Evolutionary conservation across 2,329 filamentous ascomycete species (phyloP).

Genomic region (Aspergillus alliaceus): DNA sequence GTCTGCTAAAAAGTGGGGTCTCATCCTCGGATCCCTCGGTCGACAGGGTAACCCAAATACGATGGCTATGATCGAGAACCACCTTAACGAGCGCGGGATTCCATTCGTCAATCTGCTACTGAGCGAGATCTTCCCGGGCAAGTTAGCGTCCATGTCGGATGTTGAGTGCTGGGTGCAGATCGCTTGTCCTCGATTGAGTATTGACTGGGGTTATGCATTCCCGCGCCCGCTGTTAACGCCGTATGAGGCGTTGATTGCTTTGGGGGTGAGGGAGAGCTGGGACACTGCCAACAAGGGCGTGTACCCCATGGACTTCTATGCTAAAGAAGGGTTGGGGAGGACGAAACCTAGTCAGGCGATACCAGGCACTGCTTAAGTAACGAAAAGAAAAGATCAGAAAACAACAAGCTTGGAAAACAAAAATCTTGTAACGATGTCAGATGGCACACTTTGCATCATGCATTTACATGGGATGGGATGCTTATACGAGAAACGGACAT

Average conservation of each 20-base stretch:
- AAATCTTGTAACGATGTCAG: not conserved
- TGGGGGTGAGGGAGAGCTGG: conserved; percentile 78
- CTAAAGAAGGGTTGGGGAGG: conserved; percentile 82
- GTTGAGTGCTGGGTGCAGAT: conserved; percentile 99
- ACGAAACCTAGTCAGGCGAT: conserved; percentile 44
- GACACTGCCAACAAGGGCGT: conserved; percentile 59
- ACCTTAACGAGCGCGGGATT: conserved; percentile 69
- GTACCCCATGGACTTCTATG: conserved; percentile 99
- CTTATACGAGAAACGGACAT: not conserved
- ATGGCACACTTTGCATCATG: not conserved
- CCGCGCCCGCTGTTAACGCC: conserved; percentile 83
- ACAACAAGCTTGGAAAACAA: too few relatives aligned
- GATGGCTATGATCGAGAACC: conserved; percentile 78
- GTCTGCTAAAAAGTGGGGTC: conserved; percentile 82
- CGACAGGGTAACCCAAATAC: conserved; percentile 95
- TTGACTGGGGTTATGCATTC: conserved; percentile 99
- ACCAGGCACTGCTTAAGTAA: not conserved
- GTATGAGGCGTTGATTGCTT: conserved; percentile 89
- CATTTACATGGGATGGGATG: not conserved
- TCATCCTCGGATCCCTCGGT: conserved; percentile 89
- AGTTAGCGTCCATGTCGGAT: conserved; percentile 87
- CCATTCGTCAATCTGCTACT: conserved; percentile 83
- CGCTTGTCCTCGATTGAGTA: conserved; percentile 92
- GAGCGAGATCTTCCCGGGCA: conserved; percentile 95
- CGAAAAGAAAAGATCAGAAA: not conserved